phyloP scores from a whole-genome alignment of 768 basidiomycete species.

The Cystofilobasidium capitatum region DNA sequence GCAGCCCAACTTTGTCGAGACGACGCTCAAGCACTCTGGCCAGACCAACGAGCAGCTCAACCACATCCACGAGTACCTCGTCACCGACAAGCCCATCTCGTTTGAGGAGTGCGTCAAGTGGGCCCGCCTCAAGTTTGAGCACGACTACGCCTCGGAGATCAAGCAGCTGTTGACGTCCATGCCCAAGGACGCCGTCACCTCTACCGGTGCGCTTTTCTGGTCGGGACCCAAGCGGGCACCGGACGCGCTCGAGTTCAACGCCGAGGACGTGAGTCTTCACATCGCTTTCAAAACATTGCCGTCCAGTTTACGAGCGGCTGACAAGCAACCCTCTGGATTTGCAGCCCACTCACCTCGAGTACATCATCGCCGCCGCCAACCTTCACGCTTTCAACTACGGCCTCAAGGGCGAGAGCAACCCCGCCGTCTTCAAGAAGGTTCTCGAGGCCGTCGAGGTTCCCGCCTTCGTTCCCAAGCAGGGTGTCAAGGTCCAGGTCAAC shows the following conservation, averaged over 20 bases:
- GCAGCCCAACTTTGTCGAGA: slow-evolving; percentile 90
- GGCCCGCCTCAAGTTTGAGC: slow-evolving; percentile 92
- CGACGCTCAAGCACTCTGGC: slow-evolving; percentile 76
- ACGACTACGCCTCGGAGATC: slow-evolving; percentile 85
- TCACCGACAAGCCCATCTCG: slow-evolving; percentile 82
- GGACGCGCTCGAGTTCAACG: slow-evolving; percentile 75
- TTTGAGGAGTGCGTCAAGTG: slow-evolving; percentile 97
- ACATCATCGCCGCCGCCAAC: slow-evolving; percentile 87
- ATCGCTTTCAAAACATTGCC: slow-evolving; percentile 9
- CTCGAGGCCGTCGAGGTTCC: slow-evolving; percentile 75
- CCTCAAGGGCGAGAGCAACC: slow-evolving; percentile 76
- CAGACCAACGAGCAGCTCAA: slow-evolving; percentile 82
- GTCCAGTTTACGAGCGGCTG: too few species aligned
- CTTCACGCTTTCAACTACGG: slow-evolving; percentile 98
- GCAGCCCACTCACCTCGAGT: slow-evolving; percentile 74
- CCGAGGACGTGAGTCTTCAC: slow-evolving; percentile 60
- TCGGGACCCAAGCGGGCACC: slow-evolving; percentile 96
- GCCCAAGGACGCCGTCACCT: slow-evolving; percentile 83
- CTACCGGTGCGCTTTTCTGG: slow-evolving; percentile 95
- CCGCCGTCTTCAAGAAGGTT: slow-evolving; percentile 67
- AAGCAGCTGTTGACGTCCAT: slow-evolving; percentile 84
- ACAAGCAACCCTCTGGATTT: background rate
- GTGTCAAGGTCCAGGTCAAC: slow-evolving; percentile 83
- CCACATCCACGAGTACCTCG: slow-evolving; percentile 79
- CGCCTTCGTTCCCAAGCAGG: slow-evolving; percentile 84